Evolutionary conservation across 2,329 filamentous ascomycete species (phyloP), one percentile per base, ranked within the genome.

Genomic region (Fusarium sp.): DNA sequence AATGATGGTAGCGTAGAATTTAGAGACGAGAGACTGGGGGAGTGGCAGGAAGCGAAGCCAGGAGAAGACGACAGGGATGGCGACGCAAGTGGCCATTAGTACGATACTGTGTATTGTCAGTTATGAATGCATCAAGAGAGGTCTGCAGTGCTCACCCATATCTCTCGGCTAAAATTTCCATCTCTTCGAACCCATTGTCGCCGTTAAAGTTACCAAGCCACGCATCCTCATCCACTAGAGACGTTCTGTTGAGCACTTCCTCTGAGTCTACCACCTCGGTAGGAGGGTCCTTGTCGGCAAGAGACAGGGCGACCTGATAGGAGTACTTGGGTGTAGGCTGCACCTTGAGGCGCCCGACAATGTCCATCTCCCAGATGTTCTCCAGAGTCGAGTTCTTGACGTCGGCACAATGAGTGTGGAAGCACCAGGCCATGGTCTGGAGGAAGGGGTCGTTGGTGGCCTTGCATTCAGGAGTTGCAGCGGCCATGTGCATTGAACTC

Each of bases 1-100:
- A 40, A 76, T 67, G 20, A 73, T 6, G 57, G 49, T 65, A 14
- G 69, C 60, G 56, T 71, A 44, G 55, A 72, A 63, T 9, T 29
- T 59, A 55, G 54, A 58, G n/a, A 29, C 23, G 23, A 49, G 44
- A 16, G 44, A 29, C n/a, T 49, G 44, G 7, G 44, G 44, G 6
- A 49, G 14, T 11, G 44, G 23, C 4, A 49, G 44, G 23, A 66
- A 42, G 4, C 66, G 60, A 9, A 64, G 33, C 9, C 58, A 38
- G 8, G 55, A 58, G 13, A 58, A 20, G 10, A 49, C 16, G 16
- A 44, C 16, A 2, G 54, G 54, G 6, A 57, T 29, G 33, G 25
- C 25, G 20, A 42, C 36, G 36, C 54, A 42, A 2, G 44, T 49
- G 2, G 44, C 23, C 9, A 49, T 40, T n/a, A 55, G 33, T 3